Evolutionary conservation across 441 rosid genomes (phyloP).

Genomic region (Arabidopsis lyrata): DNA sequence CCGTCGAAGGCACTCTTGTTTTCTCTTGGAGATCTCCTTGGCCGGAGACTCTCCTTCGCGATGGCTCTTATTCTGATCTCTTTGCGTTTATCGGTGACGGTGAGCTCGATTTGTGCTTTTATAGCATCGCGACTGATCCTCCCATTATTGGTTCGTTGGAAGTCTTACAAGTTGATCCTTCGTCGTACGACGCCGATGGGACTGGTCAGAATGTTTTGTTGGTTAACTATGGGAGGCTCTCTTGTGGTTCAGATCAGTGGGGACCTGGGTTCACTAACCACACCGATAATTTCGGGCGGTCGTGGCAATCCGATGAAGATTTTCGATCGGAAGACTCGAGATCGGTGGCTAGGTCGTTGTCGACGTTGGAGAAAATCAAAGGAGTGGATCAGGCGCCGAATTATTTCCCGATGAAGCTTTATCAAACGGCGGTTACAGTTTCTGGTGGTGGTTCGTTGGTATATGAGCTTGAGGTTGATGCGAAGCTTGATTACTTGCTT

Average conservation of each 20-base stretch:
- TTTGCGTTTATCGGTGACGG: slow-evolving; percentile 77
- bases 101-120: slow-evolving; percentile 83
- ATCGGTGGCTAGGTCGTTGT: slow-evolving; percentile 44
- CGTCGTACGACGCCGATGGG: slow-evolving; percentile 59
- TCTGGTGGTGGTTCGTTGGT: slow-evolving; percentile 54
- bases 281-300: slow-evolving; percentile 77
- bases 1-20: slow-evolving; percentile 90
- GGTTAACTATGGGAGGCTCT: slow-evolving; percentile 86
- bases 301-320: slow-evolving; percentile 82
- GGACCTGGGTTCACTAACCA: slow-evolving; percentile 93
- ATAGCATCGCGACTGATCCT: slow-evolving; percentile 95
- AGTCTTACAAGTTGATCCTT: slow-evolving; percentile 73
- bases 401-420: slow-evolving; percentile 91
- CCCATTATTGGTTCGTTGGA: slow-evolving; percentile 86
- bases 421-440: slow-evolving; percentile 71
- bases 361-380: slow-evolving; percentile 56
- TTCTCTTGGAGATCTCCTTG: slow-evolving; percentile 97
- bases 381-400: slow-evolving; percentile 72
- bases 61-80: slow-evolving; percentile 95
- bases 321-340: slow-evolving; percentile 45
- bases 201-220: slow-evolving; percentile 58
- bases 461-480: slow-evolving; percentile 78
- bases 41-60: slow-evolving; percentile 64
- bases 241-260: slow-evolving; percentile 84
- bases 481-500: slow-evolving; percentile 87